Evolutionary conservation across 148 eudicot genomes (phyloP), one percentile per base, ranked within the genome.

Genomic region (Rheum nobile): DNA sequence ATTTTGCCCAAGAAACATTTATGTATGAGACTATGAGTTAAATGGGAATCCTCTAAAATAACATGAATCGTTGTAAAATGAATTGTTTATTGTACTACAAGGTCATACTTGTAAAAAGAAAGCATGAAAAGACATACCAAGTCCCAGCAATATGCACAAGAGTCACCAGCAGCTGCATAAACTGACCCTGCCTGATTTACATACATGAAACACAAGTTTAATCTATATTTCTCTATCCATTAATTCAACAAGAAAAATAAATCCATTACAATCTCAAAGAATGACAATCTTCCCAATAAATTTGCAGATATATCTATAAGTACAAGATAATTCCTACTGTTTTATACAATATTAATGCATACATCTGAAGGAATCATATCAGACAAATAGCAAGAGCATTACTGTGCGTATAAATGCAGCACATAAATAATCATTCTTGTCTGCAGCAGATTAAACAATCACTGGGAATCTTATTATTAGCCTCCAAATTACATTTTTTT

Each of bases 81-180:
- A n/a, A n/a, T n/a, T 10, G 0, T 28, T 14, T 6, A 29, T 61
- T 13, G 29, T 61, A 11, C 13, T 0, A 28, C n/a, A 11, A 29
- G 35, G 67, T 29, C 67, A 61, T 28, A 29, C 19, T 61, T 61
- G 37, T 13, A 28, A 29, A 28, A 3, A 65, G 22, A 34, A 31
- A 63, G 6, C 70, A 65, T 32, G n/a, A 65, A 28, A 57, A 77
- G 77, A 79, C 85, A 72, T 91, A 94, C 98, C 97, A 94, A 79
- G 83, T 94, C 98, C 98, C 98, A 94, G 80, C 97, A 94, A 83
- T 94, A 94, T 6, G 98, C 98, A 85, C 86, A 88, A 67, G 97
- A 91, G 80, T 94, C 91, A 68, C 98, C 98, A 80, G 97, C 86
- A 77, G 97, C 98, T 11, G 86, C 87, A 80, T 75, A 94, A 43